phyloP scores from a whole-genome alignment of 345 rosid species.

The Linum usitatissimum region DNA sequence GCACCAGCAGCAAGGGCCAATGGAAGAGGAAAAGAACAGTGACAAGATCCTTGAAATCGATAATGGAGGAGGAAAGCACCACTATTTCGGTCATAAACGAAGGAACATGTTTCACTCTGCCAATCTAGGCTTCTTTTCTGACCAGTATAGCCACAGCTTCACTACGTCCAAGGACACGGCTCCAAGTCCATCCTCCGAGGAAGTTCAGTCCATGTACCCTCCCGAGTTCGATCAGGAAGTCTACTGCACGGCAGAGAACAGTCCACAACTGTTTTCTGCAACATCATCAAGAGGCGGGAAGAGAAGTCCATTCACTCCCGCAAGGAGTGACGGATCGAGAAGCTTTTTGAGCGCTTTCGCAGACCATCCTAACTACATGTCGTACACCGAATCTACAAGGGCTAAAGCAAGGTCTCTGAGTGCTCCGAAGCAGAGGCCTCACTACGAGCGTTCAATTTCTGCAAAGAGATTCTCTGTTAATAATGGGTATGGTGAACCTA shows the following conservation, averaged over 20 bases:
- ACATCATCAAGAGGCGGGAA: conserved; percentile 50
- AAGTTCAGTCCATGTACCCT: conserved; percentile 42
- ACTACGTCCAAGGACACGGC: conserved; percentile 36
- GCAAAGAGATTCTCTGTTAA: conserved; percentile 39
- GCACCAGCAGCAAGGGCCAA: conserved; percentile 18
- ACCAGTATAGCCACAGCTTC: conserved; percentile 30
- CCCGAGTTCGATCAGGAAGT: conserved; percentile 28
- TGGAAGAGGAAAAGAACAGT: conserved; percentile 39
- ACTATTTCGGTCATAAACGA: conserved; percentile 26
- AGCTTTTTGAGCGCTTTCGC: conserved; percentile 48
- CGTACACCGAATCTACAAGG: conserved; percentile 72
- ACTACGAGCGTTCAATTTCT: conserved; percentile 59
- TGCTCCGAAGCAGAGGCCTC: conserved; percentile 76
- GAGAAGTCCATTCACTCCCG: conserved; percentile 57
- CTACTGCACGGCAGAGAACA: conserved; percentile 55
- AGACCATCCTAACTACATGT: conserved; percentile 81
- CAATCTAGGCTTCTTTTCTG: conserved; percentile 23
- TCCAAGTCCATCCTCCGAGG: conserved; percentile 47
- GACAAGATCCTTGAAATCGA: conserved; percentile 74
- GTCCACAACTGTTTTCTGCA: conserved; percentile 63
- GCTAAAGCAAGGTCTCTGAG: conserved; percentile 72
- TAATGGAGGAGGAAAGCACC: conserved; percentile 44
- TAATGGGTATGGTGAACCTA: conserved; percentile 31
- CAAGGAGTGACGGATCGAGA: conserved; percentile 64
- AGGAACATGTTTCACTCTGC: conserved; percentile 41